Evolutionary conservation across 2,329 filamentous ascomycete species (phyloP).

Genomic region (Trichoderma sp.): DNA sequence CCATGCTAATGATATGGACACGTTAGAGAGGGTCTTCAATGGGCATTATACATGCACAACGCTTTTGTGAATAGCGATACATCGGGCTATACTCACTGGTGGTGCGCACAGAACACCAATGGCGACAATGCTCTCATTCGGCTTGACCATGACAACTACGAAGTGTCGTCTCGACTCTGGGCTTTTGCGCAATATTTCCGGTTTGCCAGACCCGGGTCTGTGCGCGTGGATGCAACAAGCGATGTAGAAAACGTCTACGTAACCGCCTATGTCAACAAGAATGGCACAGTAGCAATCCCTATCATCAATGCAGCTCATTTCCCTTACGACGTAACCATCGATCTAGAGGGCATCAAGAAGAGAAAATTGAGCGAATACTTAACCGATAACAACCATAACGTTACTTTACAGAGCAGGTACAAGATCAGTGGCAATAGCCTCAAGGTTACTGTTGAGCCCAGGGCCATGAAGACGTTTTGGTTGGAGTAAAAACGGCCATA

Average conservation of each 20-base stretch:
- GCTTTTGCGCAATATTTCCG: constrained; percentile 12
- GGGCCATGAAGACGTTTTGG: constrained; percentile 14
- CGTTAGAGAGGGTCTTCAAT: constrained; percentile 3
- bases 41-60: constrained; percentile 12
- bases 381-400: constrained; percentile 11
- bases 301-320: constrained; percentile 15
- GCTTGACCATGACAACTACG: not conserved
- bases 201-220: constrained; percentile 5
- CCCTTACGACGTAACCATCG: constrained; percentile 5
- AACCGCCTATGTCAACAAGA: constrained; percentile 4
- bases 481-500: not conserved
- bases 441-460: constrained; percentile 10
- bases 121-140: constrained; percentile 15
- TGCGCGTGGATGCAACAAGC: constrained; percentile 6
- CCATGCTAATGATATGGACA: not conserved
- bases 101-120: constrained; percentile 6
- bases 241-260: constrained; percentile 11
- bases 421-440: not conserved
- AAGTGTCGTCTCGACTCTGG: constrained; percentile 10
- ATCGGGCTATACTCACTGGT: constrained; percentile 12
- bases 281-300: constrained; percentile 6
- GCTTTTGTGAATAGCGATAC: constrained; percentile 11
- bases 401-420: constrained; percentile 5
- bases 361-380: constrained; percentile 12
- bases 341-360: constrained; percentile 10